Evolutionary conservation across 2,329 filamentous ascomycete species (phyloP).

Genomic region (Fusarium tupiense): DNA sequence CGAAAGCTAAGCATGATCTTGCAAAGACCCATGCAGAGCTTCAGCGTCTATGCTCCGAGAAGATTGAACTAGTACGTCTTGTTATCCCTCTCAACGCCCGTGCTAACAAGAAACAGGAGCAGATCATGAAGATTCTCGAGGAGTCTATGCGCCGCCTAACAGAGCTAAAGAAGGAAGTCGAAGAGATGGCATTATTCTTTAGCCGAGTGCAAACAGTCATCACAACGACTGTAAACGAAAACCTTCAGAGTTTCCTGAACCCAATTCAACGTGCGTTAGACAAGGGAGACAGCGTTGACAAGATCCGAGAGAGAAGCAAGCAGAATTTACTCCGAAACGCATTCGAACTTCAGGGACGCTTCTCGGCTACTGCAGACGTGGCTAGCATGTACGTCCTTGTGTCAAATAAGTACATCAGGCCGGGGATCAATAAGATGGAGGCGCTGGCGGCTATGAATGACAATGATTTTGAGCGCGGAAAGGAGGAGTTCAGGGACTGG

Average conservation of each 20-base stretch:
- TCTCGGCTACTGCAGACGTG: neutral
- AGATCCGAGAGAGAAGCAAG: neutral
- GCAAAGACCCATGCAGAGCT: neutral
- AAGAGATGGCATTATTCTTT: neutral
- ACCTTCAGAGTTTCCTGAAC: neutral
- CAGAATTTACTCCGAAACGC: neutral
- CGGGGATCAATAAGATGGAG: neutral
- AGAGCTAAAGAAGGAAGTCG: neutral
- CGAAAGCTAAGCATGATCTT: neutral
- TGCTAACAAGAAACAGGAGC: neutral
- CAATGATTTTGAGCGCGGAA: neutral
- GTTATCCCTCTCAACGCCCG: fast-evolving
- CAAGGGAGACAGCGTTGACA: neutral
- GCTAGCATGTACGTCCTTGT: neutral
- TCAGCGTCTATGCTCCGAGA: neutral
- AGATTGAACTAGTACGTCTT: neutral
- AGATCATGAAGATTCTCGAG: neutral
- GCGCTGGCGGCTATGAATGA: neutral
- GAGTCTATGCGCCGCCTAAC: neutral
- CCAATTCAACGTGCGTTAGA: neutral
- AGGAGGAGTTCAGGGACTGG: neutral
- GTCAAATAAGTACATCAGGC: neutral
- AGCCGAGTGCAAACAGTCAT: neutral
- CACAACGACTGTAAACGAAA: neutral
- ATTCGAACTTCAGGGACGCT: neutral